Base-by-base conservation (phyloP, 495 filamentous ascomycete species). In the Xylaria sp. region DNA sequence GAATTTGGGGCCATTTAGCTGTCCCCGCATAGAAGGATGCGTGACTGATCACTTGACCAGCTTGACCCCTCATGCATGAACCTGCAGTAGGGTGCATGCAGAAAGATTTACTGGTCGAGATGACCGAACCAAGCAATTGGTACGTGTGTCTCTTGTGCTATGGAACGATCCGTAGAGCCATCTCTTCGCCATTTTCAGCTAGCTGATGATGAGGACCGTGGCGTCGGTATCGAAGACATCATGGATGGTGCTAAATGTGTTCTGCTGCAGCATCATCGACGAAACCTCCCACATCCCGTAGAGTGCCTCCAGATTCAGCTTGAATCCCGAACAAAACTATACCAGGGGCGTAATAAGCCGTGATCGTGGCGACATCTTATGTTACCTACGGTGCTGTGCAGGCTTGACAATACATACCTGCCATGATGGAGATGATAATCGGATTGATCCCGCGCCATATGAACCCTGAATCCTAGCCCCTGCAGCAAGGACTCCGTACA, bases 21-120 rank as follows among this genome's bases (percentile, higher is more conserved):
- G 50, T 71, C 69, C 61, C 69, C 69, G 61, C 68, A 63, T 14
- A 61, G 58, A 67, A 74, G 68, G 70, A 69, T 74, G 72, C 68
- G 71, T 74, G 74, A 71, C 48, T 69, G 71, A 66, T 65, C 67
- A 65, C 37, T 68, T 75, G 74, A 72, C 37, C n/a, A n/a, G n/a
- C n/a, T n/a, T n/a, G n/a, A n/a, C n/a, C n/a, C n/a, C 66, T 65
- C 71, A 75, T 79, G 76, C 79, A 80, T 79, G 72, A 79, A 78
- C 77, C 73, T 78, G 73, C 72, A 75, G 74, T 64, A 62, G 69
- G 72, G 72, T 74, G 67, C 68, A 72, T 72, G 62, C 52, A 72
- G 41, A 17, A 63, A 43, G 19, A 29, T 53, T 41, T 31, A 63
- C 55, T 70, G 68, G 48, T 40, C 35, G 17, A 70, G 58, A 63